These are phyloP conservation scores for Linnemannia elongata DNA, from an alignment of 192 early-diverging fungal genomes.

Conservation along the genomic window DNA sequence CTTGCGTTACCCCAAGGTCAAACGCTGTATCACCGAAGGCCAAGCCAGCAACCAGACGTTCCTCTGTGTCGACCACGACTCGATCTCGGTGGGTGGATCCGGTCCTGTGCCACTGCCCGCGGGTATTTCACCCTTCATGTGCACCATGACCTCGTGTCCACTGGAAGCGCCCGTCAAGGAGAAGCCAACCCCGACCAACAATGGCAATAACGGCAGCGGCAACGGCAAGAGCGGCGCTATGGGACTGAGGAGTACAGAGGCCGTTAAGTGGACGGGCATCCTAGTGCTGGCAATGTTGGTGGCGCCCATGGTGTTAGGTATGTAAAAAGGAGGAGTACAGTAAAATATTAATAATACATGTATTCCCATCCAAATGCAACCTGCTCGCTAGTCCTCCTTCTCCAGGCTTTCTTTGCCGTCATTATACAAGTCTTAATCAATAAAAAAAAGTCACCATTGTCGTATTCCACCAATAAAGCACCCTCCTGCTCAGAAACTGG, in stretches of 20 bases:
- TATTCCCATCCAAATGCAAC: too few relatives aligned
- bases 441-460: too few relatives aligned
- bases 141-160: neutral
- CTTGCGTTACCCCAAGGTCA: slow-evolving; percentile 9
- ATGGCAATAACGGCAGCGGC: neutral
- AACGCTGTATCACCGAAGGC: neutral
- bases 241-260: too few relatives aligned
- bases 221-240: neutral
- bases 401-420: too few relatives aligned
- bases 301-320: neutral
- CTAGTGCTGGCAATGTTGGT: slow-evolving; percentile 22
- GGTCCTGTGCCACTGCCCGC: neutral
- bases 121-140: neutral
- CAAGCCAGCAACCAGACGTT: neutral
- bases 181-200: neutral
- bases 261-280: neutral
- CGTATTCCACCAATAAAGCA: too few relatives aligned
- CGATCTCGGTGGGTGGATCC: slow-evolving; percentile 9
- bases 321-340: too few relatives aligned
- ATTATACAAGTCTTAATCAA: too few relatives aligned
- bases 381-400: too few relatives aligned
- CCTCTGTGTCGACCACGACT: slow-evolving; percentile 2
- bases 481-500: too few relatives aligned
- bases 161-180: neutral
- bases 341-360: too few relatives aligned